Base-by-base conservation (phyloP, 2,329 filamentous ascomycete genomes). In the Pestalotiopsis sp. region DNA sequence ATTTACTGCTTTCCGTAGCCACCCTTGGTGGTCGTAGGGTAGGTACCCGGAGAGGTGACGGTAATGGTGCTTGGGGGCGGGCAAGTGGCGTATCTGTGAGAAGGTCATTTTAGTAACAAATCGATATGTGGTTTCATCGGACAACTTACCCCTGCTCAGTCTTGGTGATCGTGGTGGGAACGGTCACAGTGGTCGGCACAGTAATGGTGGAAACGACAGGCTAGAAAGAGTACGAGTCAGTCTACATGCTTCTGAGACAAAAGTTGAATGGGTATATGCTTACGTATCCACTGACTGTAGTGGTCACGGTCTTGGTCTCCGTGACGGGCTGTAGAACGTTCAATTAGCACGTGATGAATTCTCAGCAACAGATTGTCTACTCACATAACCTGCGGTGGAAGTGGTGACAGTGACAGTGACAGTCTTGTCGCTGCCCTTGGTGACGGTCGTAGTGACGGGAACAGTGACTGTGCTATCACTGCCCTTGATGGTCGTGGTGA, bases 221-320 rank as follows among this genome's bases (percentile, higher is more conserved):
- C 45, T 52, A n/a, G n/a, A 52, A 9, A 9, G 14, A 20, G 45
- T 9, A 9, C 6, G 7, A n/a, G 45, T 52, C 45, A 52, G 45
- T 9, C 17, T 20, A 23, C 17, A 52, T 36, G 31, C 31, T 52
- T 52, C 45, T 9, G 17, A 9, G 9, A 52, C 45, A 52, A n/a
- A n/a, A 52, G 45, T n/a, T n/a, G n/a, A n/a, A 9, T 23, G 20
- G 31, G 7, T 52, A 52, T 52, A 52, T 52, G 20, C 45, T 52
- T 20, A 52, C 45, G 17, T 52, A 52, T n/a, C 14, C 45, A 52
- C 45, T 52, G n/a, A 17, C 20, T 17, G 45, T 52, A 20, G 20
- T n/a, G 17, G 45, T 52, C 45, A 52, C 45, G 20, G 45, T 62
- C 59, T 62, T 62, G 59, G 59, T 62, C 36, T 62, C 59, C 12